Conservation (phyloP, 768 basidiomycete species). For the Chalciporus piperatus region DNA sequence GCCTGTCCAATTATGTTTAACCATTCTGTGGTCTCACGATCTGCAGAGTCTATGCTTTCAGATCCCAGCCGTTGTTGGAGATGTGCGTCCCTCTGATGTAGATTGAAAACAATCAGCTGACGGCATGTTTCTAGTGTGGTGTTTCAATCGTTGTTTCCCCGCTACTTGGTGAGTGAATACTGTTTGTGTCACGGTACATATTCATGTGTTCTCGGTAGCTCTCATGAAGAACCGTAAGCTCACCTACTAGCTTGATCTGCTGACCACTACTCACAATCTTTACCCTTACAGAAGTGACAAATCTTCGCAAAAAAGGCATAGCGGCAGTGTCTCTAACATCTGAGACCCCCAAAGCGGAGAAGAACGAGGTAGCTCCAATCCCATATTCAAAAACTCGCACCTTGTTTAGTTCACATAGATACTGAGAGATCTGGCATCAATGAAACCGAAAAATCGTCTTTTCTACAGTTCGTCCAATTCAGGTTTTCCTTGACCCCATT, state of each 20-base stretch:
- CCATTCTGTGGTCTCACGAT: neutral
- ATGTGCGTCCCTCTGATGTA: slow-evolving; percentile 35
- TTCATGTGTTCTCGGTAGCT: slow-evolving; percentile 42
- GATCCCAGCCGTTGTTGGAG: slow-evolving; percentile 67
- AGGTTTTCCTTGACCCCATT: neutral
- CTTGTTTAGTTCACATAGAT: slow-evolving; percentile 44
- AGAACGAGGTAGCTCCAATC: slow-evolving; percentile 42
- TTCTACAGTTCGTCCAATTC: slow-evolving; percentile 60
- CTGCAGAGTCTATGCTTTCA: slow-evolving; percentile 81
- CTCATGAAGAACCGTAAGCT: slow-evolving; percentile 78
- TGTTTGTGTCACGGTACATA: neutral
- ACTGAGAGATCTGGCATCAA: slow-evolving; percentile 55
- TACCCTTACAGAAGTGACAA: slow-evolving; percentile 54
- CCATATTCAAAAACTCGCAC: neutral
- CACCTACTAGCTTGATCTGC: neutral
- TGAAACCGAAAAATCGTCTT: slow-evolving; percentile 55
- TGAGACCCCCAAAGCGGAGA: slow-evolving; percentile 55
- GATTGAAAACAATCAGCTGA: neutral
- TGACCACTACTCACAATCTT: slow-evolving; percentile 3
- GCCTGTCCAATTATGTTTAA: neutral
- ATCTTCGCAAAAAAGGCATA: slow-evolving; percentile 52
- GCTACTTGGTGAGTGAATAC: slow-evolving; percentile 52
- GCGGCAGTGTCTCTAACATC: slow-evolving; percentile 63
- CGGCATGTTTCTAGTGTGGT: slow-evolving; percentile 46
- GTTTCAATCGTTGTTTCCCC: slow-evolving; percentile 77